Evolutionary conservation across 768 basidiomycete species (phyloP).

Genomic region (Brasilioporus rufonigricans): DNA sequence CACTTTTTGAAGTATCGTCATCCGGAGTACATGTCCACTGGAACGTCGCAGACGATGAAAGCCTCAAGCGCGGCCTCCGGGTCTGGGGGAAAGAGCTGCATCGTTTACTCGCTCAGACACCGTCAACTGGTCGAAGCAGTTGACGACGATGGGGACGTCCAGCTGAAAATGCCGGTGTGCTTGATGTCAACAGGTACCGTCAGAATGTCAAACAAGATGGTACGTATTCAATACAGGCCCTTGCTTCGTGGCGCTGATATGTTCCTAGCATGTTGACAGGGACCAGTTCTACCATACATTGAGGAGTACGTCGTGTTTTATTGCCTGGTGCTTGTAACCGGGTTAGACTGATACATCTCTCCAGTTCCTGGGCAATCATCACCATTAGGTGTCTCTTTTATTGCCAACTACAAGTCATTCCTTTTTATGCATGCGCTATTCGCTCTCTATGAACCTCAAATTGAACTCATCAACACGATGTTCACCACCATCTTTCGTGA

Average conservation of each 20-base stretch:
- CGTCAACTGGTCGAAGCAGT: conserved; percentile 10
- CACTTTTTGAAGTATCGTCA: conserved; percentile 22
- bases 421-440: conserved; percentile 24
- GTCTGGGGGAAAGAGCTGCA: conserved; percentile 16
- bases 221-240: neutral
- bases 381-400: conserved; percentile 17
- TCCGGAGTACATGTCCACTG: conserved; percentile 19
- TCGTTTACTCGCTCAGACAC: conserved; percentile 22
- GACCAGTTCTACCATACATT: conserved; percentile 6
- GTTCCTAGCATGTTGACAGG: conserved; percentile 12
- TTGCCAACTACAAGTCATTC: conserved; percentile 21
- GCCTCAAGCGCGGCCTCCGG: conserved; percentile 8
- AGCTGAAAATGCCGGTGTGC: conserved; percentile 14
- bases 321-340: too few species aligned
- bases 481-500: conserved; percentile 23
- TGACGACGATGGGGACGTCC: conserved; percentile 7
- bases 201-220: conserved; percentile 23
- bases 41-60: conserved; percentile 10
- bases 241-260: neutral
- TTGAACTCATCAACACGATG: conserved; percentile 22
- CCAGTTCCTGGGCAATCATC: conserved; percentile 17
- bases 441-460: conserved; percentile 18
- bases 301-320: conserved; percentile 4
- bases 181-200: conserved; percentile 23
- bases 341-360: neutral